phyloP scores from a whole-genome alignment of 1,284 basidiomycete genomes.

The Melampsora americana region DNA sequence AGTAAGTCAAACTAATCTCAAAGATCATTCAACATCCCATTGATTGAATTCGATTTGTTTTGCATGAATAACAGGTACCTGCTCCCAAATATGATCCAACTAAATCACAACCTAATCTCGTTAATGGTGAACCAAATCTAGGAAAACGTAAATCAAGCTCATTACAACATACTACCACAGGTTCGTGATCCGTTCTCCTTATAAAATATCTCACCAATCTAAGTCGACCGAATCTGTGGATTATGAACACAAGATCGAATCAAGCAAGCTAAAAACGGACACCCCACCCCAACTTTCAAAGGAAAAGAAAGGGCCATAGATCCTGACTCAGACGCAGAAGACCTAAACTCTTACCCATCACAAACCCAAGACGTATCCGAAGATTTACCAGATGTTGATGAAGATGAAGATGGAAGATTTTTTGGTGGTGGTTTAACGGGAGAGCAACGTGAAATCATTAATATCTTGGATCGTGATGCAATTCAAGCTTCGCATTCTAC shows the following conservation, averaged over 20 bases:
- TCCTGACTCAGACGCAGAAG: background rate
- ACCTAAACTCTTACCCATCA: no score
- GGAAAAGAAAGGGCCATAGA: conserved; percentile 38
- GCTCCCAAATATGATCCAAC: conserved; percentile 39
- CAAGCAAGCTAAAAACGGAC: conserved; percentile 17
- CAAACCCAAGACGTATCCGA: conserved; percentile 8
- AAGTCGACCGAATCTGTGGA: no score
- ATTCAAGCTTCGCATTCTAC: conserved; percentile 54
- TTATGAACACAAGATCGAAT: conserved; percentile 1
- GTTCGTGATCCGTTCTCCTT: no score
- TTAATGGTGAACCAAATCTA: background rate
- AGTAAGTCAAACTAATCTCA: background rate
- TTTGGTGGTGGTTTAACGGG: conserved; percentile 36
- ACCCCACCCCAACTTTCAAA: background rate
- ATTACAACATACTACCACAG: no score
- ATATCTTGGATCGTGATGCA: conserved; percentile 30
- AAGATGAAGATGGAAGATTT: conserved; percentile 42
- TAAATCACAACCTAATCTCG: conserved; percentile 18
- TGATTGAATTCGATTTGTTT: background rate
- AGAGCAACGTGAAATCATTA: conserved; percentile 37
- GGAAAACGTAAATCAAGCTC: background rate
- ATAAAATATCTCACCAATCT: no score
- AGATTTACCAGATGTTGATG: conserved; percentile 9
- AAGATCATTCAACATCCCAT: background rate
- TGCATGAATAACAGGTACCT: conserved; percentile 4